Conservation (phyloP, 345 rosid genomes). For the Acer negundo region DNA sequence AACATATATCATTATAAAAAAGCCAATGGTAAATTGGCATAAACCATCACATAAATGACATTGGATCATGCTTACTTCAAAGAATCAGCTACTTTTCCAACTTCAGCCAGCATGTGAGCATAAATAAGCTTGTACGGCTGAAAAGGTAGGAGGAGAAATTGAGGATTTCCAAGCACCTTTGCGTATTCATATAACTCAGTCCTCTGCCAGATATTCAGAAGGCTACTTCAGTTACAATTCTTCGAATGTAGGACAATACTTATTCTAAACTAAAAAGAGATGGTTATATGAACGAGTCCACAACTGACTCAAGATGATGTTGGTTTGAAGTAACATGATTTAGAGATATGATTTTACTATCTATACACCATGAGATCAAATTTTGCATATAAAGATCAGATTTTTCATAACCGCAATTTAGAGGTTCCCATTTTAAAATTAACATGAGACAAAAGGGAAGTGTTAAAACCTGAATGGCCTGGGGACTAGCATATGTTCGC, state of each 20-base stretch:
- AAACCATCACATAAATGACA: slow-evolving; percentile 5
- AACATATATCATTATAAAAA: slow-evolving; percentile 16
- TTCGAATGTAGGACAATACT: not conserved
- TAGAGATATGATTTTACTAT: not conserved
- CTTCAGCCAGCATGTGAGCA: slow-evolving; percentile 97
- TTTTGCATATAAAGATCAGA: not conserved
- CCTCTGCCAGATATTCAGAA: slow-evolving; percentile 42
- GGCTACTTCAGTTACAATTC: slow-evolving; percentile 15
- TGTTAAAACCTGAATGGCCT: slow-evolving; percentile 66
- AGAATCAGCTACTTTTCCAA: slow-evolving; percentile 84
- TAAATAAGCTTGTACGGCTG: slow-evolving; percentile 93
- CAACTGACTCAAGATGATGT: not conserved
- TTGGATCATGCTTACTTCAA: slow-evolving; percentile 62
- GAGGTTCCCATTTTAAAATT: not conserved
- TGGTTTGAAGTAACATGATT: not conserved
- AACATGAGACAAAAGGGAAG: slow-evolving; percentile 7
- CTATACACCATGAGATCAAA: not conserved
- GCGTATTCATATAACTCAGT: slow-evolving; percentile 66
- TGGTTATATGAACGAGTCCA: not conserved
- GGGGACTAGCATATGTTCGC: slow-evolving; percentile 69
- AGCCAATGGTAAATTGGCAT: slow-evolving; percentile 6
- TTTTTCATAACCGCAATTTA: not conserved
- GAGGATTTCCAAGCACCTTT: slow-evolving; percentile 93
- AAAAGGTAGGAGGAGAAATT: slow-evolving; percentile 79
- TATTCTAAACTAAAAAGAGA: not conserved